Conservation (phyloP, 176 grass and related monocot species). For the Triticum aestivum region IWGSC_CS_RefSeq_v2.1 NC_057811.1:72614991-72615490, state of each 20-base stretch:
- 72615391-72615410: neutral
- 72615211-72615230: neutral
- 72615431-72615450: neutral
- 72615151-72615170: neutral
- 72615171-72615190: neutral
- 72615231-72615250: neutral
- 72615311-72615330: neutral
- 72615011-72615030: constrained; percentile 4
- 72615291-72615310: neutral
- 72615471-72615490: neutral
- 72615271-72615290: neutral
- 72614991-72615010: neutral
- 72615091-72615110: neutral
- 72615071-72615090: constrained; percentile 35
- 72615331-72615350: neutral
- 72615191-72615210: neutral
- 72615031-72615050: constrained; percentile 70
- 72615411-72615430: neutral
- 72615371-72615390: constrained; percentile 15
- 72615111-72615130: neutral
- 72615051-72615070: constrained; percentile 79
- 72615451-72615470: neutral
- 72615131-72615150: neutral
- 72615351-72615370: neutral
- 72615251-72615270: neutral